phyloP scores from a whole-genome alignment of 1,284 basidiomycete species.

The Fomitiporia mediterranea region DNA sequence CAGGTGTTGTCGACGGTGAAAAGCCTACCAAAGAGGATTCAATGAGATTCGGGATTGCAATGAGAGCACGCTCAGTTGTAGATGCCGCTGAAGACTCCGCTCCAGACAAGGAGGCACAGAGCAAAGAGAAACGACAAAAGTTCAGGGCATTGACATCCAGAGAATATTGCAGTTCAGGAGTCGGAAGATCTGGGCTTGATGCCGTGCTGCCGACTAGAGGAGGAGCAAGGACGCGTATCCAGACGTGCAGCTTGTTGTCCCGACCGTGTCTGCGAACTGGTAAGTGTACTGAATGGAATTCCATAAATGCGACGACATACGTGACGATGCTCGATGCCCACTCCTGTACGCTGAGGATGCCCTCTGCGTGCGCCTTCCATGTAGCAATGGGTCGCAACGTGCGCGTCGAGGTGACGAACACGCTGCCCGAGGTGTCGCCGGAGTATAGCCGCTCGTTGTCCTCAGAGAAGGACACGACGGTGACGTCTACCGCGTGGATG shows the following conservation, averaged over 20 bases:
- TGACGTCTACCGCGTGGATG: conserved; percentile 36
- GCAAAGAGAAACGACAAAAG: conserved; percentile 77
- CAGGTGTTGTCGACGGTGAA: background rate
- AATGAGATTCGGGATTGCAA: conserved; percentile 82
- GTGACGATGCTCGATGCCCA: conserved; percentile 64
- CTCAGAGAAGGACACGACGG: conserved; percentile 40
- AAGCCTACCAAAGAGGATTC: conserved; percentile 74
- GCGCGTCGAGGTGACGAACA: conserved; percentile 68
- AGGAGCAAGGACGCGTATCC: conserved; percentile 48
- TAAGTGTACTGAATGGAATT: conserved; percentile 8
- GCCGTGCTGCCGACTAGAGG: conserved; percentile 52
- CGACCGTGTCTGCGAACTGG: conserved; percentile 62
- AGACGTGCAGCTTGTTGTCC: conserved; percentile 78
- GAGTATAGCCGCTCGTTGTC: conserved; percentile 78
- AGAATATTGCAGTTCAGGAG: conserved; percentile 54
- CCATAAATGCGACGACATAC: conserved; percentile 41
- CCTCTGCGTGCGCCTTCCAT: conserved; percentile 78
- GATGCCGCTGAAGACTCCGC: conserved; percentile 17
- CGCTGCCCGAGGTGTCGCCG: conserved; percentile 70
- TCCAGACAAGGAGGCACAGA: conserved; percentile 25
- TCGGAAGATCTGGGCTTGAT: conserved; percentile 40
- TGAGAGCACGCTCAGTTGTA: conserved; percentile 38
- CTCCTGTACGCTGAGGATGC: conserved; percentile 74
- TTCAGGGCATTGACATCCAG: conserved; percentile 87
- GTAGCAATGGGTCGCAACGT: conserved; percentile 63